Evolutionary conservation across 2,329 filamentous ascomycete genomes (phyloP).

Genomic region (Colletotrichum lini): DNA sequence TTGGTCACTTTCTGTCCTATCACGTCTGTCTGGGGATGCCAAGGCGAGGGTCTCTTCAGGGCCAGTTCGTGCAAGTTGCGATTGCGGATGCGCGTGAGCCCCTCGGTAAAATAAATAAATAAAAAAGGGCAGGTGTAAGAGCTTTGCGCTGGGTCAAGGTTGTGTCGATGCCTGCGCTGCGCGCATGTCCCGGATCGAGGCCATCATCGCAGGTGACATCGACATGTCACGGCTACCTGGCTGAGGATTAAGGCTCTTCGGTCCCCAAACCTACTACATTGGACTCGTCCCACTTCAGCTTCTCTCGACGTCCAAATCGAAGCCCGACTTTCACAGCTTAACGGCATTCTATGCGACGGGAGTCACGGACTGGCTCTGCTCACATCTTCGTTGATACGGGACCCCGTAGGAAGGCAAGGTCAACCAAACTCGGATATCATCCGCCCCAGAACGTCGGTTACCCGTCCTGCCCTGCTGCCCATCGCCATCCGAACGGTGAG

Average conservation of each 20-base stretch:
- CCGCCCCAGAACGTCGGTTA: not conserved
- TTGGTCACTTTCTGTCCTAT: not conserved
- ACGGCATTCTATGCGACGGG: not conserved
- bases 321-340: not conserved
- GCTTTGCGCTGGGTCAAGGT: constrained; percentile 2
- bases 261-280: not conserved
- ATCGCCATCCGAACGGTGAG: not conserved
- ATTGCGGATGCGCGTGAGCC: not conserved
- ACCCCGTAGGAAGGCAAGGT: not conserved
- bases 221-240: not conserved
- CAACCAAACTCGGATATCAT: not conserved
- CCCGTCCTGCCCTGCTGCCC: constrained; percentile 1
- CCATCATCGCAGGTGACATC: not conserved
- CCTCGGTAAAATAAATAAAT: not conserved
- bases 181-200: not conserved
- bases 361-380: not conserved
- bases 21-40: not conserved
- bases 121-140: too few relatives aligned
- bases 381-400: not conserved
- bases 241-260: not conserved
- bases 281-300: not conserved
- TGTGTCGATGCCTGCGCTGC: not conserved
- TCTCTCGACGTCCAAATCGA: not conserved
- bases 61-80: not conserved
- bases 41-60: not conserved